Evolutionary conservation across 2,329 filamentous ascomycete species (phyloP).

Genomic region (Simplicillium aogashimaense): DNA sequence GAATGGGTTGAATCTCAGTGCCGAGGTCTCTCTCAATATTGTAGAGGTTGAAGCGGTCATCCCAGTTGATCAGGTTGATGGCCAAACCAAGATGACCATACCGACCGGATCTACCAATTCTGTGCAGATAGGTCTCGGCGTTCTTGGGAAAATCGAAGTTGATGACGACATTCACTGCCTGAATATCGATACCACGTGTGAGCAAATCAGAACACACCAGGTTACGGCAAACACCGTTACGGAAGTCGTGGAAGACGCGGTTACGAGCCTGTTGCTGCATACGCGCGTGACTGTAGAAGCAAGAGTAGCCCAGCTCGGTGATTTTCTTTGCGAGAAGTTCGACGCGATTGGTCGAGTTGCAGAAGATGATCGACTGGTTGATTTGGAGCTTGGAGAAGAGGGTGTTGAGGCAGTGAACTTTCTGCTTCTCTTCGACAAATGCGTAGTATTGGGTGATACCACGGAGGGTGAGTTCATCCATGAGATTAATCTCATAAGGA

Average conservation of each 20-base stretch:
- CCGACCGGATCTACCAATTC: constrained; percentile 93
- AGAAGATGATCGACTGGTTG: constrained; percentile 99
- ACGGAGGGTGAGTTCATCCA: constrained; percentile 96
- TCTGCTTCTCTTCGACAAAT: constrained; percentile 98
- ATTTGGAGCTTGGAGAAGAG: constrained; percentile 98
- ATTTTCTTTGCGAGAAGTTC: constrained; percentile 98
- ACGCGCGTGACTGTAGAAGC: constrained; percentile 97
- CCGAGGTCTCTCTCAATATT: constrained; percentile 96
- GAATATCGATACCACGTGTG: constrained; percentile 98
- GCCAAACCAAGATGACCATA: constrained; percentile 96
- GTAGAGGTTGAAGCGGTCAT: constrained; percentile 97
- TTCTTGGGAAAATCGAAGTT: constrained; percentile 99
- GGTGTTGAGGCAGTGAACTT: constrained; percentile 97
- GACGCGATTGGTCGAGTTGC: constrained; percentile 97
- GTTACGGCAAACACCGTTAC: constrained; percentile 95
- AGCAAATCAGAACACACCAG: constrained; percentile 95
- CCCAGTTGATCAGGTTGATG: constrained; percentile 99
- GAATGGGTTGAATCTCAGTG: constrained; percentile 96
- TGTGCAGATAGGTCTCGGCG: constrained; percentile 95
- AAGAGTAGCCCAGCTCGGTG: constrained; percentile 96
- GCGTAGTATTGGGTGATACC: constrained; percentile 99
- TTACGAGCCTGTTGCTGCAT: constrained; percentile 97
- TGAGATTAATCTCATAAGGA: constrained; percentile 98
- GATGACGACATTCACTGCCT: constrained; percentile 98
- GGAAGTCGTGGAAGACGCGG: constrained; percentile 98